Base-by-base conservation (phyloP, 2,329 filamentous ascomycete species). In the Claviceps arundinis region DNA sequence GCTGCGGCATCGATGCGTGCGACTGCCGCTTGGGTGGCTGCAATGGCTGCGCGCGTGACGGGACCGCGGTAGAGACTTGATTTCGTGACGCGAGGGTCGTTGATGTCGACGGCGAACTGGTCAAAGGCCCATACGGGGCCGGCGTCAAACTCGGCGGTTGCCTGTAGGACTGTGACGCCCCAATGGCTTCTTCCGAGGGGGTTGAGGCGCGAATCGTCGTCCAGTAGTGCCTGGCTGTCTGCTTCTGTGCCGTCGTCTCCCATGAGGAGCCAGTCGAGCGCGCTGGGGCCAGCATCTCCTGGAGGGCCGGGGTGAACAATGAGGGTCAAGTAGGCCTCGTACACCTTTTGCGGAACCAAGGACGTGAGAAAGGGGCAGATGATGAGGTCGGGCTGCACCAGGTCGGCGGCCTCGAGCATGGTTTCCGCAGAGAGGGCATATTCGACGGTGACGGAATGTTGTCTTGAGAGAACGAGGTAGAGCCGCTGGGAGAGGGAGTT, bases 61-160 rank as follows among this genome's bases (percentile, higher is more conserved):
- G 63, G 57, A 0, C 68, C 67, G 24, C 68, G 63, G 52, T 71
- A 72, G 3, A 72, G 57, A 26, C 62, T 65, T 1, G 69, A 70
- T 51, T 72, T 72, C 34, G 68, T 72, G 37, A 70, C 54, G 17
- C 60, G 58, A 5, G 61, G 56, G 37, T 68, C 65, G 54, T 71
- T 67, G 50, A 72, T 70, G 57, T 70, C 57, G 52, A 71, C 58
- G 5, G 61, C 56, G 54, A 71, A 71, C 53, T 71, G 69, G 40
- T 72, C 68, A 52, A 66, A 72, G 1, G 68, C 68, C 69, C 69
- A 72, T 7, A 72, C 67, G 0, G 68, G 69, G 6, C 69, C 69
- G n/a, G 66, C 67, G 50, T 72, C 69, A 51, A 71, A 67, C 45
- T 69, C 60, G 50, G 66, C 67, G 17, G 66, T 67, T 9, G 69